phyloP scores from a whole-genome alignment of 345 rosid genomes.

The Brassica nigra region DNA sequence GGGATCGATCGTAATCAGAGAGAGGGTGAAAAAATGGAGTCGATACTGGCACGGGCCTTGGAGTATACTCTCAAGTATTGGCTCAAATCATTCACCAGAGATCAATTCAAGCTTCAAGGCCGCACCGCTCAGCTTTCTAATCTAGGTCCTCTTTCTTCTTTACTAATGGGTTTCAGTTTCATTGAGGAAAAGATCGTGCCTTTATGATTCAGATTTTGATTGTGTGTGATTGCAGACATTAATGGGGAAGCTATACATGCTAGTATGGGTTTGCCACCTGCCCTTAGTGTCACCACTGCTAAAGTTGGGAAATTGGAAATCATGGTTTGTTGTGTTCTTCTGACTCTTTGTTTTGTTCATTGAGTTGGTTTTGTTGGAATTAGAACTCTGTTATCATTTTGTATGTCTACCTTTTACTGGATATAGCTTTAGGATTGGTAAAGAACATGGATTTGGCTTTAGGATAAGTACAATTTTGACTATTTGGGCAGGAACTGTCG shows the following conservation, averaged over 20 bases:
- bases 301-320: conserved; percentile 87
- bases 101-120: conserved; percentile 94
- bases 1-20: conserved; percentile 16
- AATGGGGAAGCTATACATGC: conserved; percentile 98
- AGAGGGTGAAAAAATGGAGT: conserved; percentile 67
- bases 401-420: not conserved
- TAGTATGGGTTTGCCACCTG: conserved; percentile 96
- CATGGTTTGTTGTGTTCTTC: conserved; percentile 57
- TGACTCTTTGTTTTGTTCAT: not conserved
- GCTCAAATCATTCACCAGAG: conserved; percentile 98
- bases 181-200: not conserved
- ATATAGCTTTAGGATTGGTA: not conserved
- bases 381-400: not conserved
- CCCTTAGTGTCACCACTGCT: conserved; percentile 80
- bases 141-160: conserved; percentile 48
- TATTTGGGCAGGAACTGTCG: not conserved
- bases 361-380: not conserved
- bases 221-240: conserved; percentile 53
- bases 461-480: not conserved
- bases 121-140: conserved; percentile 88
- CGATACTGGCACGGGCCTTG: conserved; percentile 87
- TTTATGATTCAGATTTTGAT: not conserved
- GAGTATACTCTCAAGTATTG: conserved; percentile 99
- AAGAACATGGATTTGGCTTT: not conserved
- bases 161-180: not conserved